phyloP scores from a whole-genome alignment of 2,329 filamentous ascomycete species.

The Bisporella sp. region DNA sequence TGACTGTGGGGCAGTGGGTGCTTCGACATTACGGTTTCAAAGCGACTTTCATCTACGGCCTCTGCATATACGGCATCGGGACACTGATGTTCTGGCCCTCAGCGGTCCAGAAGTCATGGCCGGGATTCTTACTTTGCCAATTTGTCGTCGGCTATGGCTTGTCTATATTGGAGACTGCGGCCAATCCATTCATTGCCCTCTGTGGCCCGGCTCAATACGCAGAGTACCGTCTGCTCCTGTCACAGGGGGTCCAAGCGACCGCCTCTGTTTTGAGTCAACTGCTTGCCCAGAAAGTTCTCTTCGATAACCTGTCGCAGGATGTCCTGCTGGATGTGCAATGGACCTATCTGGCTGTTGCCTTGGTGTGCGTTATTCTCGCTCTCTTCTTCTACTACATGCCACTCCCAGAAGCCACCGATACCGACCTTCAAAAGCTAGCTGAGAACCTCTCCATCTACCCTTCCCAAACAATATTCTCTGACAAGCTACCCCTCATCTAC shows the following conservation, averaged over 20 bases:
- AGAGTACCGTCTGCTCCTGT: constrained; percentile 67
- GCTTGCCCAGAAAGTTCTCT: constrained; percentile 68
- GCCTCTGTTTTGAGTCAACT: constrained; percentile 67
- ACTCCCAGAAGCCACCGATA: constrained; percentile 48
- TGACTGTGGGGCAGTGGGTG: constrained; percentile 64
- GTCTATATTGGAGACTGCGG: constrained; percentile 70
- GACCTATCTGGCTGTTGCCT: constrained; percentile 76
- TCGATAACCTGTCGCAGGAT: constrained; percentile 42
- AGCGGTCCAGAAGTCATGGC: constrained; percentile 65
- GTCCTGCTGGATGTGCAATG: constrained; percentile 71
- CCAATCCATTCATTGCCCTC: constrained; percentile 66
- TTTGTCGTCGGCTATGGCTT: constrained; percentile 74
- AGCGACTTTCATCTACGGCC: constrained; percentile 70
- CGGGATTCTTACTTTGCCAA: constrained; percentile 67
- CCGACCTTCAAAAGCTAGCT: constrained; percentile 44
- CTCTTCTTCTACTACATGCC: constrained; percentile 64
- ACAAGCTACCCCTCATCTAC: constrained; percentile 33
- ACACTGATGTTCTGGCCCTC: constrained; percentile 86
- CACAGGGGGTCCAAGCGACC: constrained; percentile 71
- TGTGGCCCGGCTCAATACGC: constrained; percentile 69
- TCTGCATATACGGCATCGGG: constrained; percentile 67
- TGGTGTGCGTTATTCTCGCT: constrained; percentile 65
- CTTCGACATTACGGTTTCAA: constrained; percentile 69
- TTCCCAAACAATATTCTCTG: constrained; percentile 12
- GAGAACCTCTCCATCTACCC: constrained; percentile 17